Conservation (phyloP, 2,329 filamentous ascomycete genomes). For the Cladosporium sp. region DNA sequence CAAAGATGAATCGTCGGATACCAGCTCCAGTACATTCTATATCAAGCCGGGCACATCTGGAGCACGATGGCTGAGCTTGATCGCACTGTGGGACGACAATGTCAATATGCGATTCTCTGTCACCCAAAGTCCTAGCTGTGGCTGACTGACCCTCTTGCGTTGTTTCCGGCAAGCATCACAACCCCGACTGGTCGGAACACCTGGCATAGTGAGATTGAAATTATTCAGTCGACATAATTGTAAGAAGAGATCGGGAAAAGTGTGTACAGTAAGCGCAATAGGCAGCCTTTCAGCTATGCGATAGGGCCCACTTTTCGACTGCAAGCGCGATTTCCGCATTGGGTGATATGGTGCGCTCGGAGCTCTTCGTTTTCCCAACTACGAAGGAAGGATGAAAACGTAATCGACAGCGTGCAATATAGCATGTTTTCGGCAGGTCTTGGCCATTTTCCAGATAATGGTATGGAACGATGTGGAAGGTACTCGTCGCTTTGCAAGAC, state of each 20-base stretch:
- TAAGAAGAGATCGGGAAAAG: too few relatives aligned
- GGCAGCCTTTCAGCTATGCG: neutral
- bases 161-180: slow-evolving; percentile 16
- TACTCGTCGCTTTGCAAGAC: too few relatives aligned
- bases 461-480: too few relatives aligned
- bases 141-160: slow-evolving; percentile 15
- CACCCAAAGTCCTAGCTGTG: too few relatives aligned
- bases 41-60: slow-evolving; percentile 14
- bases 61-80: slow-evolving; percentile 9
- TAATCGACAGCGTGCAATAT: too few relatives aligned
- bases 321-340: neutral
- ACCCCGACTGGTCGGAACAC: slow-evolving; percentile 26
- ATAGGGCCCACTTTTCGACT: neutral
- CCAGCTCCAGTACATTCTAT: slow-evolving; percentile 14
- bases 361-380: neutral
- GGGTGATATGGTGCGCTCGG: neutral
- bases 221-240: too few relatives aligned
- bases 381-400: too few relatives aligned
- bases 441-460: too few relatives aligned
- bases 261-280: neutral
- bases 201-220: slow-evolving; percentile 12
- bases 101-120: neutral
- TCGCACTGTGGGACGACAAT: slow-evolving; percentile 13
- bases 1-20: slow-evolving; percentile 15
- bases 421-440: too few relatives aligned